phyloP scores from a whole-genome alignment of 352 stramenopile species.

The Phytophthora agathidicida region DNA sequence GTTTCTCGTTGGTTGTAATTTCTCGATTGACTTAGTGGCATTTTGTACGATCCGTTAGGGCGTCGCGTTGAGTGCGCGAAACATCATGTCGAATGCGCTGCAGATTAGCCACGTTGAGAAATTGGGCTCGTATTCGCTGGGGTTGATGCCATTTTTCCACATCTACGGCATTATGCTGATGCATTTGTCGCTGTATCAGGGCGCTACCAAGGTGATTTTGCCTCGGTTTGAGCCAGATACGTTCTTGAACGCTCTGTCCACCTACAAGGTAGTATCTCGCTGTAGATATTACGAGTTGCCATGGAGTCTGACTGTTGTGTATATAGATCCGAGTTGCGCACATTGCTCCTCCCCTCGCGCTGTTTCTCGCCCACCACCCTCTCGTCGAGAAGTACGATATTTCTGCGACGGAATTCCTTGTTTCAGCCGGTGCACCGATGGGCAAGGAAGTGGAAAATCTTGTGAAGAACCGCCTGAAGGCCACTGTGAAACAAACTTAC shows the following conservation, averaged over 20 bases:
- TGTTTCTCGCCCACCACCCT: constrained; percentile 89
- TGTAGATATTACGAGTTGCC: background rate
- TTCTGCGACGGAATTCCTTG: constrained; percentile 69
- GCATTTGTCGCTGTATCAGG: constrained; percentile 83
- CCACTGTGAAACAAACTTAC: constrained; percentile 56
- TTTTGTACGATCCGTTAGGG: no score
- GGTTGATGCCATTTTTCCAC: constrained; percentile 94
- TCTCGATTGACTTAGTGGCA: no score
- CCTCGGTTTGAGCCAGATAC: constrained; percentile 89
- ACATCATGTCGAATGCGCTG: constrained; percentile 91
- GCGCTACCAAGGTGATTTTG: constrained; percentile 84
- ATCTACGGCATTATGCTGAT: constrained; percentile 93
- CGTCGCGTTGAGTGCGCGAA: constrained; percentile 80
- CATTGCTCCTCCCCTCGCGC: constrained; percentile 89
- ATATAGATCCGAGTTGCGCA: constrained; percentile 44
- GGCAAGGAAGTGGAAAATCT: constrained; percentile 78
- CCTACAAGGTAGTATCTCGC: constrained; percentile 48
- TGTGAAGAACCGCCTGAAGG: constrained; percentile 69
- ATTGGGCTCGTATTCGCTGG: constrained; percentile 52
- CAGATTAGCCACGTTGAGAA: constrained; percentile 80
- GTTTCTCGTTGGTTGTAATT: no score
- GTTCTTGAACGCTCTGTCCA: constrained; percentile 83
- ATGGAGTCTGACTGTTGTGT: background rate
- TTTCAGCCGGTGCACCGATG: constrained; percentile 88
- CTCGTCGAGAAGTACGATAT: constrained; percentile 94